phyloP scores from a whole-genome alignment of 139 green algal genomes.

The Nannochloris sp. region DNA sequence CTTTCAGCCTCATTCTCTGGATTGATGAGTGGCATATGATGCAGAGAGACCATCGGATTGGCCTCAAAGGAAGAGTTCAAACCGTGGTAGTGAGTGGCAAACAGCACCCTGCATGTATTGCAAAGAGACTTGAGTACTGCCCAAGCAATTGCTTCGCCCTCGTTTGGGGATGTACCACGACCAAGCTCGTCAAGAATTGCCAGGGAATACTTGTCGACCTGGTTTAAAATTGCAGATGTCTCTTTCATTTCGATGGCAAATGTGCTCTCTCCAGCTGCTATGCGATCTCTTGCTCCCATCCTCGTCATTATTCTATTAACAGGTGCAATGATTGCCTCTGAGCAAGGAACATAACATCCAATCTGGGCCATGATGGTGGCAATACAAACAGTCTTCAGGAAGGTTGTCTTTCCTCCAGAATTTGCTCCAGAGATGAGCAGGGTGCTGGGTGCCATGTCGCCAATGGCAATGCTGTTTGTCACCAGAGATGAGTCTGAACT shows the following conservation, averaged over 20 bases:
- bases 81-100: slow-evolving; percentile 71
- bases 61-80: slow-evolving; percentile 29
- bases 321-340: slow-evolving; percentile 5
- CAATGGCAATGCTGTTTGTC: slow-evolving; percentile 52
- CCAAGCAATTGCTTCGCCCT: slow-evolving; percentile 59
- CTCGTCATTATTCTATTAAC: slow-evolving; percentile 45
- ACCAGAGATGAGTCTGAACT: slow-evolving; percentile 4
- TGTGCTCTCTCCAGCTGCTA: slow-evolving; percentile 39
- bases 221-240: slow-evolving; percentile 21
- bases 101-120: slow-evolving; percentile 28
- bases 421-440: slow-evolving; percentile 63
- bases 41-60: too few species aligned
- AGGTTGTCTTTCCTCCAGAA: slow-evolving; percentile 47
- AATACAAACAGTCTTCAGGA: slow-evolving; percentile 39
- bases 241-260: slow-evolving; percentile 59
- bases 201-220: slow-evolving; percentile 30
- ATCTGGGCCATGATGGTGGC: slow-evolving; percentile 41
- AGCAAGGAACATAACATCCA: slow-evolving; percentile 38
- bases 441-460: slow-evolving; percentile 9
- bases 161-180: slow-evolving; percentile 49
- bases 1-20: too few species aligned
- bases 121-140: slow-evolving; percentile 71
- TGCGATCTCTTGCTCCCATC: slow-evolving; percentile 40
- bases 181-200: slow-evolving; percentile 73
- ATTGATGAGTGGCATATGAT: too few species aligned